These are phyloP conservation scores for Elaeis oleifera DNA, from an alignment of 202 grass and related monocot species.

Conservation along the genomic window DNA sequence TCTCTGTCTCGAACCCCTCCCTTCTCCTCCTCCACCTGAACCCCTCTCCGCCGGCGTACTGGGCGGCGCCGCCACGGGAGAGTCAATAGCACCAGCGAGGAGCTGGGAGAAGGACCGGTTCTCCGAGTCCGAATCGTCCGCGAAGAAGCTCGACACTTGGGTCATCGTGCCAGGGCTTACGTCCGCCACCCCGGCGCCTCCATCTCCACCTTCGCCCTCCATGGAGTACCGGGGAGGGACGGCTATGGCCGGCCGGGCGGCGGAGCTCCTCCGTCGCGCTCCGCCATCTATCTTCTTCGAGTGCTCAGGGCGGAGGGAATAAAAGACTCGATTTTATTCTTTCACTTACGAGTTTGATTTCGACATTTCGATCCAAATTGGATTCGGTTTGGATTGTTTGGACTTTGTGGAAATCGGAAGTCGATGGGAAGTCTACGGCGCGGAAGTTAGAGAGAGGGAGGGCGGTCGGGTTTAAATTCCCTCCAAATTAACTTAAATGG, in stretches of 20 bases:
- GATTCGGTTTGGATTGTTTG: background rate
- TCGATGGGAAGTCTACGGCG: no score
- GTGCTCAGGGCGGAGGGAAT: background rate
- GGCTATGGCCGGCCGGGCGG: constrained; percentile 1
- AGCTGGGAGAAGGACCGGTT: constrained; percentile 11
- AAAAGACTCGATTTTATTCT: background rate
- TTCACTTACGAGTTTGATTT: background rate
- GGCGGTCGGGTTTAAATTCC: no score
- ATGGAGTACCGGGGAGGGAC: constrained; percentile 3
- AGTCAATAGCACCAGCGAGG: background rate
- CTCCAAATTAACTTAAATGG: no score
- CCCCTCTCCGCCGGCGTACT: background rate
- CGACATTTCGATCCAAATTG: background rate
- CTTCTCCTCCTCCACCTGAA: background rate
- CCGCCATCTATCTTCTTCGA: background rate
- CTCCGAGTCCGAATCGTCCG: background rate
- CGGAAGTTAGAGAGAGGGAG: no score
- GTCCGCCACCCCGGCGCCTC: background rate
- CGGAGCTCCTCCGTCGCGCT: background rate
- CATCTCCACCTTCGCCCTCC: background rate
- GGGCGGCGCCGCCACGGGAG: background rate
- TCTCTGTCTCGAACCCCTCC: background rate
- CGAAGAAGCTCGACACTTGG: background rate
- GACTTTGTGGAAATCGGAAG: background rate
- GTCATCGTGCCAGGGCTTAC: background rate